Base-by-base conservation (phyloP, 768 basidiomycete species). In the Leccinum rimulosum region DNA sequence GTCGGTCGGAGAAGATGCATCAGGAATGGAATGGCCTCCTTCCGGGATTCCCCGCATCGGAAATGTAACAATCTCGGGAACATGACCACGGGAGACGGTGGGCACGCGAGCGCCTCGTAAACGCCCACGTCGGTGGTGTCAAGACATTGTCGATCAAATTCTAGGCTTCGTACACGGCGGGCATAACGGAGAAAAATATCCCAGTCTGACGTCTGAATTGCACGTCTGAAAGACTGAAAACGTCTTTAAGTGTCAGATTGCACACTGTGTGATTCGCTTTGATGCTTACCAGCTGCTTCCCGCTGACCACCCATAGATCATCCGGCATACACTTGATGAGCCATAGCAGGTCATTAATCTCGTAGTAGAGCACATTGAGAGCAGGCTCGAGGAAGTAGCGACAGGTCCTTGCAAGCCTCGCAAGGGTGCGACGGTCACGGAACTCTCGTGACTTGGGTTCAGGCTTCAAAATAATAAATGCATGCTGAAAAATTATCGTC, bases 321-420 rank as follows among this genome's bases (percentile, higher is more conserved):
- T 60, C 57, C 10, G 70, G 70, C 68, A 72, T 68, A 51, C 66
- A 70, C 15, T 70, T 64, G 55, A 72, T 72, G 64, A 72, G 68
- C 57, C 68, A 71, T 48, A 74, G 60, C 54, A 72, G 70, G 62
- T 70, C 68, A 61, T 56, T 56, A 19, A 72, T 65, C 64, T 72
- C 72, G 50, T 70, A 61, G 64, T 73, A 72, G 30, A 72, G 66
- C 43, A 65, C 64, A 14, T 72, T 66, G 63, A 72, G 68, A 63
- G 72, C 70, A 63, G 70, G 70, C 58, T 72, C 72, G 7, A 64
- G 65, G 66, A 72, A 72, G 63, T 54, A 70, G 61, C 64, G 70
- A 55, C 55, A 68, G 49, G 68, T 70, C 55, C 72, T 72, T 60
- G 72, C 70, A 35, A 72, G 68, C 63, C 68, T 61, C 58, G 72